Conservation (phyloP, 2,329 filamentous ascomycete genomes). For the Exophiala lecanii-corni region DNA sequence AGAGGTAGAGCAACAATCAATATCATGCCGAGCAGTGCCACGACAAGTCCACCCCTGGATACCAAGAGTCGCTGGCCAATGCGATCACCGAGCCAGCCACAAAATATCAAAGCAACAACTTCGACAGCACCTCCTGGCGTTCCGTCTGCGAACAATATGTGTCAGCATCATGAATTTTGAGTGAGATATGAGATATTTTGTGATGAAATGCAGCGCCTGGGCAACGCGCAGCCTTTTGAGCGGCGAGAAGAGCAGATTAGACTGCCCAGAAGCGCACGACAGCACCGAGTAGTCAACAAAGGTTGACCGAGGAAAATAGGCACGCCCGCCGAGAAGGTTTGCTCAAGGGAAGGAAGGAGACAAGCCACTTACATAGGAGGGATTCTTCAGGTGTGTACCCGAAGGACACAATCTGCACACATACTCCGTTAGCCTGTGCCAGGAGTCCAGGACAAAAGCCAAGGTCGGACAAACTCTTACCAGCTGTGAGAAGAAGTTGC, state of each 20-base stretch:
- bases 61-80: constrained; percentile 56
- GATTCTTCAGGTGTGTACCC: constrained; percentile 61
- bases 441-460: background rate
- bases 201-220: too few species aligned
- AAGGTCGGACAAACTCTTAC: constrained; percentile 25
- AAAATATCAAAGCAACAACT: constrained; percentile 53
- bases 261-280: too few species aligned
- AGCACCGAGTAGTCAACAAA: too few species aligned
- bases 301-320: too few species aligned
- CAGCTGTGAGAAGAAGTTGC: constrained; percentile 59
- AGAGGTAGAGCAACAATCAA: constrained; percentile 52
- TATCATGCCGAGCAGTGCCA: constrained; percentile 25
- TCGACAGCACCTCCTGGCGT: constrained; percentile 63
- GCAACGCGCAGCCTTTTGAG: too few species aligned
- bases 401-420: constrained; percentile 51
- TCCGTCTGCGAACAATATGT: too few species aligned
- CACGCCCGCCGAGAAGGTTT: too few species aligned
- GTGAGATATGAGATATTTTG: too few species aligned
- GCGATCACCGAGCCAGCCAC: constrained; percentile 54
- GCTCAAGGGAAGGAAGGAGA: too few species aligned
- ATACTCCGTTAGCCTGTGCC: too few species aligned
- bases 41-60: constrained; percentile 43
- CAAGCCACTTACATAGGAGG: constrained; percentile 45
- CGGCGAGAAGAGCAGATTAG: too few species aligned
- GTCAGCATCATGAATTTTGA: too few species aligned